Conservation (phyloP, 2,329 filamentous ascomycete genomes). For the Pyricularia sp. region DNA sequence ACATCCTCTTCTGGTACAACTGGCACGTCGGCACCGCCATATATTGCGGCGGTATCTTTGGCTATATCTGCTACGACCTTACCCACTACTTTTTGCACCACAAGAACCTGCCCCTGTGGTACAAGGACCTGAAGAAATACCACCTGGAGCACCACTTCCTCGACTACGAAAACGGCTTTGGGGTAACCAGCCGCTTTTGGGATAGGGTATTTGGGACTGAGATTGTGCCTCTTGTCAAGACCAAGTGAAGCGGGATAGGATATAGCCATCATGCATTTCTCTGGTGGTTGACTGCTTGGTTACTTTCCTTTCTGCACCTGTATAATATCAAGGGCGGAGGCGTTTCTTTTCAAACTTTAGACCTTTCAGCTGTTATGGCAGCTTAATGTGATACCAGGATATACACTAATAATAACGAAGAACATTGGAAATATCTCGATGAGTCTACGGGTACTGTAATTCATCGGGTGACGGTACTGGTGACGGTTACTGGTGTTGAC, state of each 20-base stretch:
- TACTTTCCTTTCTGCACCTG: background rate
- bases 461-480: too few relatives aligned
- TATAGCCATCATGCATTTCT: background rate
- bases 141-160: conserved; percentile 96
- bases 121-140: conserved; percentile 91
- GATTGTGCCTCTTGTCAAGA: conserved; percentile 35
- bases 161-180: conserved; percentile 95
- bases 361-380: background rate
- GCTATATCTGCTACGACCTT: conserved; percentile 92
- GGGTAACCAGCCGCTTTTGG: conserved; percentile 95
- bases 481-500: too few relatives aligned
- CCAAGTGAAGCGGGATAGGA: conserved; percentile 14
- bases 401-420: background rate
- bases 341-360: background rate
- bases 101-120: conserved; percentile 81
- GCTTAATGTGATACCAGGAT: background rate
- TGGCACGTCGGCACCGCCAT: conserved; percentile 74
- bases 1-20: conserved; percentile 62
- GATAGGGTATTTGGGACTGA: conserved; percentile 87
- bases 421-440: background rate
- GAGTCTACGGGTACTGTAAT: too few relatives aligned
- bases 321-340: background rate
- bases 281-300: background rate
- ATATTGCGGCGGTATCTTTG: conserved; percentile 86
- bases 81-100: conserved; percentile 99